Evolutionary conservation across 2,329 filamentous ascomycete genomes (phyloP).

Genomic region (Colletotrichum eremochloae): DNA sequence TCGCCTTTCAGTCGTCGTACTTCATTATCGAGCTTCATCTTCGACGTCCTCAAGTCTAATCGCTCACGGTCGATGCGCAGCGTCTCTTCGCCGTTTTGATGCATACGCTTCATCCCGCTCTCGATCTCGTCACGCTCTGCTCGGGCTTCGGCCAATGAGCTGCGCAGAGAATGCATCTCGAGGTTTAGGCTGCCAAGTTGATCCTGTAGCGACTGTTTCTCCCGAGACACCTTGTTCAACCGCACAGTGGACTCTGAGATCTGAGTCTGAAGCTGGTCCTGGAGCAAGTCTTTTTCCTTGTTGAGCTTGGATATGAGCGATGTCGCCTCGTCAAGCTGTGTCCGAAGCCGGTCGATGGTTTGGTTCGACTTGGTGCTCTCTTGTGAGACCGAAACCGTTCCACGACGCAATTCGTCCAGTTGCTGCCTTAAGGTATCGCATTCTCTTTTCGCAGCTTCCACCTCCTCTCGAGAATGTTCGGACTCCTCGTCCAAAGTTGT

Average conservation of each 20-base stretch:
- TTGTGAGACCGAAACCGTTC: conserved; percentile 33
- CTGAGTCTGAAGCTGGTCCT: conserved; percentile 66
- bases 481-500: conserved; percentile 74
- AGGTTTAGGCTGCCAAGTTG: conserved; percentile 70
- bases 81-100: conserved; percentile 69
- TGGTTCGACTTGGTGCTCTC: conserved; percentile 47
- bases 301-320: conserved; percentile 39
- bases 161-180: conserved; percentile 71
- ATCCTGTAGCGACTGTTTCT: conserved; percentile 75
- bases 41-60: conserved; percentile 75
- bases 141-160: conserved; percentile 69
- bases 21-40: conserved; percentile 76
- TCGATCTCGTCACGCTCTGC: conserved; percentile 77
- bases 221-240: conserved; percentile 67
- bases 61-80: conserved; percentile 77
- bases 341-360: conserved; percentile 51
- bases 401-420: conserved; percentile 51
- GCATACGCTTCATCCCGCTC: conserved; percentile 68
- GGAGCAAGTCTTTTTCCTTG: conserved; percentile 55
- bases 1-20: conserved; percentile 75
- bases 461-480: conserved; percentile 66
- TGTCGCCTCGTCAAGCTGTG: conserved; percentile 39
- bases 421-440: conserved; percentile 60
- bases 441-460: conserved; percentile 60
- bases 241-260: conserved; percentile 71